Evolutionary conservation across 805 yeast species (phyloP).

Genomic region (Starmerella kuoi): DNA sequence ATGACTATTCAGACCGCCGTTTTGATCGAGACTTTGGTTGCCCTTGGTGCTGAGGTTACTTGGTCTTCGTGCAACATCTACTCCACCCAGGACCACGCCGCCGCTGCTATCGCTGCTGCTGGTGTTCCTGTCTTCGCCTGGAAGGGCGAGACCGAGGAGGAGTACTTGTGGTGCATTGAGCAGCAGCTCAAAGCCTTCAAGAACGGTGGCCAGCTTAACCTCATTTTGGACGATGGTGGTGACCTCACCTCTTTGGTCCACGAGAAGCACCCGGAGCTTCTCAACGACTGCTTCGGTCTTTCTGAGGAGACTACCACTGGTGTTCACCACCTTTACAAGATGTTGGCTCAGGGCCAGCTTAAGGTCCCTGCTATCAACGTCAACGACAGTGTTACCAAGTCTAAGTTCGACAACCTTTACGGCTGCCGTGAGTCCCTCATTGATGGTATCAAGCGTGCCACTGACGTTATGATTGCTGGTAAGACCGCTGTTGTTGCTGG

Average conservation of each 20-base stretch:
- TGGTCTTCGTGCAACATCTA: slow-evolving; percentile 99
- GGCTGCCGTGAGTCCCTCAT: slow-evolving; percentile 98
- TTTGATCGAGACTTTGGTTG: slow-evolving; percentile 90
- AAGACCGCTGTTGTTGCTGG: slow-evolving; percentile 98
- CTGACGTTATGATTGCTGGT: slow-evolving; percentile 99
- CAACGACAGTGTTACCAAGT: slow-evolving; percentile 97
- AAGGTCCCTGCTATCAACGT: slow-evolving; percentile 99
- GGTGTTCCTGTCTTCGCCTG: slow-evolving; percentile 99
- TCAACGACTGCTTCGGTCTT: slow-evolving; percentile 86
- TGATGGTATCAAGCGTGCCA: slow-evolving; percentile 99
- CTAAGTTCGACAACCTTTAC: slow-evolving; percentile 97
- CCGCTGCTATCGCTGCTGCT: slow-evolving; percentile 98
- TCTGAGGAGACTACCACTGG: slow-evolving; percentile 99
- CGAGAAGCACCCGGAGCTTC: slow-evolving; percentile 95
- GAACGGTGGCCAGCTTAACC: slow-evolving; percentile 87
- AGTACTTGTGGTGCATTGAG: slow-evolving; percentile 97
- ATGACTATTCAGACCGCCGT: slow-evolving; percentile 99
- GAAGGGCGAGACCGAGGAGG: slow-evolving; percentile 99
- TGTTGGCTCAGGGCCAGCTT: slow-evolving; percentile 74
- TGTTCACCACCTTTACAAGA: slow-evolving; percentile 97
- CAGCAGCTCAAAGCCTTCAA: slow-evolving; percentile 98
- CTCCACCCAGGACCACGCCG: slow-evolving; percentile 99
- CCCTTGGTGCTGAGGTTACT: slow-evolving; percentile 98
- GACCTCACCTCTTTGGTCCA: slow-evolving; percentile 94
- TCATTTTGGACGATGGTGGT: slow-evolving; percentile 98